Conservation (phyloP, 805 yeast species). For the Wickerhamiella azyma region DNA sequence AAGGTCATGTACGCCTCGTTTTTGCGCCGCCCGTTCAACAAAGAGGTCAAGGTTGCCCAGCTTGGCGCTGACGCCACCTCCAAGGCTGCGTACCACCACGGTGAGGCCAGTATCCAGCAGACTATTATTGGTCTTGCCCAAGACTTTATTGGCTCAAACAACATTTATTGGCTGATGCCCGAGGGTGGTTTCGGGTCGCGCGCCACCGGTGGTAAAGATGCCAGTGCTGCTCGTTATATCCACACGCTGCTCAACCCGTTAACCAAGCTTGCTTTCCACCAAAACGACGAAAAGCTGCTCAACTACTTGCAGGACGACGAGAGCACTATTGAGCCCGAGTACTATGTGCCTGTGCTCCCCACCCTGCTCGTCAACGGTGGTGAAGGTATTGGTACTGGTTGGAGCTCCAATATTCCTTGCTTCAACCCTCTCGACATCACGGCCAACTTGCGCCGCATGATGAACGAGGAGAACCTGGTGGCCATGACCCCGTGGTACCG, state of each 20-base stretch:
- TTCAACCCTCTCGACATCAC: conserved; percentile 80
- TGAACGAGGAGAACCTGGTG: conserved; percentile 55
- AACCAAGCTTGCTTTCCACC: conserved; percentile 63
- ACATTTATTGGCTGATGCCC: conserved; percentile 70
- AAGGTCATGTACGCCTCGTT: conserved; percentile 82
- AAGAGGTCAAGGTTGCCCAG: conserved; percentile 80
- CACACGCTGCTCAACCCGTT: conserved; percentile 69
- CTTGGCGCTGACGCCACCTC: conserved; percentile 82
- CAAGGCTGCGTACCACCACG: conserved; percentile 89
- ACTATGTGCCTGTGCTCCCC: conserved; percentile 90
- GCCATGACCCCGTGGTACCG: conserved; percentile 87
- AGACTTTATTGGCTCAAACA: conserved; percentile 85
- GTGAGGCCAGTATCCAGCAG: conserved; percentile 75
- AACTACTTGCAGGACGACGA: conserved; percentile 85
- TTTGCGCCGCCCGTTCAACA: conserved; percentile 50
- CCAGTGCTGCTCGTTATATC: conserved; percentile 95
- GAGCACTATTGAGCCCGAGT: conserved; percentile 84
- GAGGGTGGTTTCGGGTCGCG: conserved; percentile 95
- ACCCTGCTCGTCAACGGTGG: conserved; percentile 91
- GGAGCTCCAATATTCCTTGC: conserved; percentile 89
- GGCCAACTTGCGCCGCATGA: conserved; percentile 52
- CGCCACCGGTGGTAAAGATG: conserved; percentile 95
- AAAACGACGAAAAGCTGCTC: conserved; percentile 65
- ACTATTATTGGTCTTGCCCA: conserved; percentile 92
- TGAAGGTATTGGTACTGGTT: conserved; percentile 98